A percentile compares a stretch with the other conserved stretches of the same genome.
These are phyloP conservation scores for Ustilago loliicola DNA, from an alignment of 1,284 basidiomycete species.

Conservation along the genomic window DNA sequence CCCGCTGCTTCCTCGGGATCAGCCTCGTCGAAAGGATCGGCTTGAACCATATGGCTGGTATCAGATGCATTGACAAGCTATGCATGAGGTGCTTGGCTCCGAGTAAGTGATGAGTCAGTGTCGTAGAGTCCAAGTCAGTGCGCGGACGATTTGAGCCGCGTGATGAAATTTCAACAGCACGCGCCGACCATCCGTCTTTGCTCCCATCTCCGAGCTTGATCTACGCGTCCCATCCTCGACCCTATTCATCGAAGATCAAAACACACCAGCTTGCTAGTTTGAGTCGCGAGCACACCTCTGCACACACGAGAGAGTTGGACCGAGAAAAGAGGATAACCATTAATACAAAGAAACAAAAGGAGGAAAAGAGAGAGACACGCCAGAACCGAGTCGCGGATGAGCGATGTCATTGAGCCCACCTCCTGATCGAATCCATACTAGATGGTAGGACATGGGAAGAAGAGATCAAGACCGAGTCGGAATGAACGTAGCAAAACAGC, in stretches of 20 bases:
- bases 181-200: conserved; percentile 4
- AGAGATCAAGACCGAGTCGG: conserved; percentile 4
- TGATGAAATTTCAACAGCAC: conserved; percentile 26
- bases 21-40: background rate
- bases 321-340: conserved; percentile 48
- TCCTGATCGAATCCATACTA: background rate
- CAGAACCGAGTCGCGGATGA: conserved; percentile 16
- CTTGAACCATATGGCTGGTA: background rate
- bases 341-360: conserved; percentile 55
- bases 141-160: conserved; percentile 21
- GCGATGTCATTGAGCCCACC: conserved; percentile 9
- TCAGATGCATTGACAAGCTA: background rate
- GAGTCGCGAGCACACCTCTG: conserved; percentile 7
- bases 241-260: background rate
- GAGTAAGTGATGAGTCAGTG: background rate
- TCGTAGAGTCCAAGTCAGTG: background rate
- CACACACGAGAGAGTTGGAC: background rate
- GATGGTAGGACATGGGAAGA: background rate
- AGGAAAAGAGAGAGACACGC: conserved; percentile 21
- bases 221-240: background rate
- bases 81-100: background rate
- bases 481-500: conserved; percentile 22
- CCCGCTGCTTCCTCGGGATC: background rate
- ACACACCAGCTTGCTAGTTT: background rate
- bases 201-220: background rate